These are phyloP conservation scores for Penicillium janthinellum DNA, from an alignment of 2,329 filamentous ascomycete genomes.

Conservation along the genomic window DNA sequence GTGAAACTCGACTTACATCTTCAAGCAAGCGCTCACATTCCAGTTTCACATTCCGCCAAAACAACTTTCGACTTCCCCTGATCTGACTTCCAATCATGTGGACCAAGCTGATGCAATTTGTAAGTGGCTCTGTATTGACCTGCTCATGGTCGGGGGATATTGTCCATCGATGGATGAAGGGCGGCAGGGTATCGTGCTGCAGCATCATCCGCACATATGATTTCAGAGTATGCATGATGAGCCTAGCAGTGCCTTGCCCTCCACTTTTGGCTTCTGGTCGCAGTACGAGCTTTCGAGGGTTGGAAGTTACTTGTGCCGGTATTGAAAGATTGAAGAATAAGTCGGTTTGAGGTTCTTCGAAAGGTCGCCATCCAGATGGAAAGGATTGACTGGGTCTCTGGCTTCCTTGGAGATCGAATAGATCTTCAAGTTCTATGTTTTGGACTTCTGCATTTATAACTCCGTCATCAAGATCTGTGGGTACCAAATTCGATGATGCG, in stretches of 20 bases:
- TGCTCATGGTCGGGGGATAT: slow-evolving; percentile 27
- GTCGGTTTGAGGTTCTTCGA: not conserved
- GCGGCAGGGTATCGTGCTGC: slow-evolving; percentile 42
- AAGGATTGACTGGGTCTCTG: not conserved
- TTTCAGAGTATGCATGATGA: slow-evolving; percentile 46
- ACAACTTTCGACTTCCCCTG: slow-evolving; percentile 43
- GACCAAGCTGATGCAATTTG: slow-evolving; percentile 47
- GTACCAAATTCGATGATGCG: not conserved
- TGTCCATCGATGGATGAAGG: slow-evolving; percentile 45
- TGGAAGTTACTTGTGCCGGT: slow-evolving; percentile 1
- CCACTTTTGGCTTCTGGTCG: slow-evolving; percentile 29
- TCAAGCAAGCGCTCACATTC: slow-evolving; percentile 46
- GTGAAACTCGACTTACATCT: slow-evolving; percentile 34
- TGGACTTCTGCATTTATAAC: not conserved
- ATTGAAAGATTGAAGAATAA: not conserved
- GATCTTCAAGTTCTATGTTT: not conserved
- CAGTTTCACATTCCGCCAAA: slow-evolving; percentile 49
- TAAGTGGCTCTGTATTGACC: slow-evolving; percentile 39
- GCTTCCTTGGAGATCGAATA: not conserved
- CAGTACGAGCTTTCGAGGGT: slow-evolving; percentile 4
- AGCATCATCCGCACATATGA: slow-evolving; percentile 49
- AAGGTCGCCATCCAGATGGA: not conserved
- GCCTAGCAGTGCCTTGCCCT: slow-evolving; percentile 37
- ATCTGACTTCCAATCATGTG: slow-evolving; percentile 42
- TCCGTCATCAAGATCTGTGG: not conserved